Conservation (phyloP, 2,329 filamentous ascomycete genomes). For the Dryadomyces quercus-mongolicae region DNA sequence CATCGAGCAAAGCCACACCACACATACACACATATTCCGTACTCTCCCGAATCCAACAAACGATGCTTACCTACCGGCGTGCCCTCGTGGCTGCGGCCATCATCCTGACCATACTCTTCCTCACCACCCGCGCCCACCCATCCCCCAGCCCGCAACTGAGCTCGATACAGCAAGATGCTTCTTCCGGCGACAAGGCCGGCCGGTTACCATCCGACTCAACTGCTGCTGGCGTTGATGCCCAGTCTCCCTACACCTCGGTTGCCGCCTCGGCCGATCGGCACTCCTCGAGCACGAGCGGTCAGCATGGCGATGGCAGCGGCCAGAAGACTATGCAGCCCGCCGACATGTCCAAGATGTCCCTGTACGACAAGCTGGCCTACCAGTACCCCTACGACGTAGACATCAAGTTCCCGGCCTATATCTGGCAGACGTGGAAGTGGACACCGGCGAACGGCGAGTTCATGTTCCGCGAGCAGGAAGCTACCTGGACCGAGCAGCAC, state of each 20-base stretch:
- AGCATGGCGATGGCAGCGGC: constrained; percentile 2
- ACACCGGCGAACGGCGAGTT: constrained; percentile 70
- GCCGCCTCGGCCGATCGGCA: neutral
- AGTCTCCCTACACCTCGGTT: no score
- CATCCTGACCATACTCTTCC: constrained; percentile 56
- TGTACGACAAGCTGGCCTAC: constrained; percentile 75
- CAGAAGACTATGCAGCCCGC: constrained; percentile 48
- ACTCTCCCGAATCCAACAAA: constrained; percentile 13
- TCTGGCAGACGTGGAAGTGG: constrained; percentile 98
- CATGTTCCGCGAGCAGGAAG: constrained; percentile 69
- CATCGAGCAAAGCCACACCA: no score
- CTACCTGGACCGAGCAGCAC: constrained; percentile 78
- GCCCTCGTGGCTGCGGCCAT: constrained; percentile 60
- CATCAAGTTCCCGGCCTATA: constrained; percentile 86
- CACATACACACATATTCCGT: neutral
- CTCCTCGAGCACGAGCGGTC: neutral
- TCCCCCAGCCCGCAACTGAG: constrained; percentile 17
- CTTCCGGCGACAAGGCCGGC: constrained; percentile 8
- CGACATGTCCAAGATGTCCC: constrained; percentile 59
- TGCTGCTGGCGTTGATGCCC: neutral
- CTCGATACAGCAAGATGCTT: constrained; percentile 7
- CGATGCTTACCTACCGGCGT: constrained; percentile 75
- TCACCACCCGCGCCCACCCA: constrained; percentile 52
- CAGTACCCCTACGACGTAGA: constrained; percentile 89
- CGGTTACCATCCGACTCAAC: constrained; percentile 1